Evolutionary conservation across 192 early-diverging fungal genomes (phyloP), one percentile per base, ranked within the genome.

Genomic region (Umbelopsis sp.): DNA sequence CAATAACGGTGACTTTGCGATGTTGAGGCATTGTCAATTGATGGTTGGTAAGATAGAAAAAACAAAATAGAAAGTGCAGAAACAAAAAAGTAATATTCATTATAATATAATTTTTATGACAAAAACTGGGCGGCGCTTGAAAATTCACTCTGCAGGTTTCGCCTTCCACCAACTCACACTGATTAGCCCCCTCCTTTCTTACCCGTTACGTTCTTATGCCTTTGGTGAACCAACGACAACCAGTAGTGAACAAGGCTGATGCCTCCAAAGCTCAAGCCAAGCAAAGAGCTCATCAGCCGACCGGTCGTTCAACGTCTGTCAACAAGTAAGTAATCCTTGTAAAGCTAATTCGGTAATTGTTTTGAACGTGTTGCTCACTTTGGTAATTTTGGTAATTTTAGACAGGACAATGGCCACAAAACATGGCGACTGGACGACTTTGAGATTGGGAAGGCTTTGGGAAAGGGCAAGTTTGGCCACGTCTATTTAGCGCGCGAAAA

Each of bases 401-500:
- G 55, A 61, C 55, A 22, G 12, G 55, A 61, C 16, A 12, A 10
- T 16, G 13, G 23, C 9, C 53, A 30, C 16, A 58, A 61, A 35
- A 25, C 13, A 61, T 92, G 90, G 90, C 74, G 75, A 22, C 44
- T 91, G 16, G 68, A 90, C 23, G 95, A 98, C 79, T 99, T 99
- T 86, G 95, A 97, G 58, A 89, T 99, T 50, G 96, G 95, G 23
- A 77, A 84, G 21, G 84, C 90, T 0, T 78, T 99, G 22, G 97
- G 97, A 64, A 93, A 93, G 72, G 97, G 97, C n/a, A 95, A 97
- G 68, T 99, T 98, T 85, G 97, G 97, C 0, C 86, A 91, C 25
- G 97, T 98, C 1, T 99, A 96, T 74, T 75, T 97, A 13, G 96
- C 96, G 6, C 86, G 92, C 46, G 97, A 98, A 74, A 94, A 91